These are phyloP conservation scores for Priceomyces fermenticarens DNA, from an alignment of 805 yeast species.

Conservation along the genomic window DNA sequence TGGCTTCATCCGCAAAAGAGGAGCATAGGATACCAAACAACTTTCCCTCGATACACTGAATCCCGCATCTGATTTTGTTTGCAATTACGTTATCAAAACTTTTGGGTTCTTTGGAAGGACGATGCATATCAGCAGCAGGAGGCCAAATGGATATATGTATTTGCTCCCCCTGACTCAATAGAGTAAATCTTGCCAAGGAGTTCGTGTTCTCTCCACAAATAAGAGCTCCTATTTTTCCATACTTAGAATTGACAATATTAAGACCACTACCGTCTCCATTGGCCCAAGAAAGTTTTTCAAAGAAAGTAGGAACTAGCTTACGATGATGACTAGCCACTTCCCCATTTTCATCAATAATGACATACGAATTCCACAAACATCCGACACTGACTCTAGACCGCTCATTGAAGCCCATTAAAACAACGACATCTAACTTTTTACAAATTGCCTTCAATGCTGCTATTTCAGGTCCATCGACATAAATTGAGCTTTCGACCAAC, in stretches of 20 bases:
- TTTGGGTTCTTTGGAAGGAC: slow-evolving; percentile 37
- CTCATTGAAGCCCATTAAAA: slow-evolving; percentile 19
- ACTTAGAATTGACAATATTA: slow-evolving; percentile 29
- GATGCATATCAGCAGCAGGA: slow-evolving; percentile 27
- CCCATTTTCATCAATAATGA: slow-evolving; percentile 16
- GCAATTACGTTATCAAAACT: slow-evolving; percentile 29
- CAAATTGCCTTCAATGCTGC: slow-evolving; percentile 8
- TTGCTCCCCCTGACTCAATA: slow-evolving; percentile 19
- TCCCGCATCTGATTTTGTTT: slow-evolving; percentile 17
- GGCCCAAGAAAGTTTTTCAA: slow-evolving; percentile 45
- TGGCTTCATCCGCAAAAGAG: slow-evolving; percentile 14
- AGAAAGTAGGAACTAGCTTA: slow-evolving; percentile 43
- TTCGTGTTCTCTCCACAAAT: slow-evolving; percentile 42
- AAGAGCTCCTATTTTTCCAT: slow-evolving; percentile 41
- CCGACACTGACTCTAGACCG: slow-evolving; percentile 17
- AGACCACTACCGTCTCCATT: slow-evolving; percentile 47
- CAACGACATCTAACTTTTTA: slow-evolving; percentile 13
- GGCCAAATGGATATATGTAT: slow-evolving; percentile 22
- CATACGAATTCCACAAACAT: slow-evolving; percentile 21
- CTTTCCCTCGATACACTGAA: slow-evolving; percentile 20
- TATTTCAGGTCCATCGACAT: slow-evolving; percentile 21
- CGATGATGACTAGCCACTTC: slow-evolving; percentile 41
- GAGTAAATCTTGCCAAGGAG: slow-evolving; percentile 18
- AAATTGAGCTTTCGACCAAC: slow-evolving; percentile 16
- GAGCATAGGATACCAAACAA: slow-evolving; percentile 20